phyloP scores from a whole-genome alignment of 257 asterid species.

The Ocimum tenuiflorum region DNA sequence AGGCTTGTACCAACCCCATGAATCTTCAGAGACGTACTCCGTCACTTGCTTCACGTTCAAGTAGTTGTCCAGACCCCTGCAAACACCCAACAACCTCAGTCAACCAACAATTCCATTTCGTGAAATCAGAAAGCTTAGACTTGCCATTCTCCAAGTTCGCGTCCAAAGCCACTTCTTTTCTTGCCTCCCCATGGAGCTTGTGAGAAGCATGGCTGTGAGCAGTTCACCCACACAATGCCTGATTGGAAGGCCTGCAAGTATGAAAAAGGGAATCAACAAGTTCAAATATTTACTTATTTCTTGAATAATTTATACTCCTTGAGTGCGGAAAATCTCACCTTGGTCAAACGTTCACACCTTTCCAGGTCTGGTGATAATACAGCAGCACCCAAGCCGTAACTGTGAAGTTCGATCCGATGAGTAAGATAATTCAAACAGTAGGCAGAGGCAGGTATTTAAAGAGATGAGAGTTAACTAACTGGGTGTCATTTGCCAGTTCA shows the following conservation, averaged over 20 bases:
- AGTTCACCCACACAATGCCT: constrained; percentile 86
- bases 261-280: neutral
- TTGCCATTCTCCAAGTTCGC: constrained; percentile 95
- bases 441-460: constrained; percentile 33
- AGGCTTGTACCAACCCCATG: constrained; percentile 82
- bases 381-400: constrained; percentile 69
- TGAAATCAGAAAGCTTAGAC: no score
- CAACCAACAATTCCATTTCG: no score
- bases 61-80: constrained; percentile 89
- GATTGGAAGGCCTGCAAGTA: constrained; percentile 67
- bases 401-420: neutral
- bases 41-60: constrained; percentile 83
- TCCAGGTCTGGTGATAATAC: constrained; percentile 67
- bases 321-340: constrained; percentile 54
- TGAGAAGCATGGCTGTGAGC: constrained; percentile 90
- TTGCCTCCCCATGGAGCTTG: constrained; percentile 99
- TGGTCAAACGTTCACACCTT: constrained; percentile 69
- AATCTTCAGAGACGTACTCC: constrained; percentile 47
- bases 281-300: neutral
- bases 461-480: constrained; percentile 40
- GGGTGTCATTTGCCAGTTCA: constrained; percentile 80
- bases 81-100: no score
- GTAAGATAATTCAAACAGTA: neutral
- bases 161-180: constrained; percentile 95
- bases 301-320: no score